phyloP scores from a whole-genome alignment of 2,329 filamentous ascomycete species.

The Bipolaris gigantea region DNA sequence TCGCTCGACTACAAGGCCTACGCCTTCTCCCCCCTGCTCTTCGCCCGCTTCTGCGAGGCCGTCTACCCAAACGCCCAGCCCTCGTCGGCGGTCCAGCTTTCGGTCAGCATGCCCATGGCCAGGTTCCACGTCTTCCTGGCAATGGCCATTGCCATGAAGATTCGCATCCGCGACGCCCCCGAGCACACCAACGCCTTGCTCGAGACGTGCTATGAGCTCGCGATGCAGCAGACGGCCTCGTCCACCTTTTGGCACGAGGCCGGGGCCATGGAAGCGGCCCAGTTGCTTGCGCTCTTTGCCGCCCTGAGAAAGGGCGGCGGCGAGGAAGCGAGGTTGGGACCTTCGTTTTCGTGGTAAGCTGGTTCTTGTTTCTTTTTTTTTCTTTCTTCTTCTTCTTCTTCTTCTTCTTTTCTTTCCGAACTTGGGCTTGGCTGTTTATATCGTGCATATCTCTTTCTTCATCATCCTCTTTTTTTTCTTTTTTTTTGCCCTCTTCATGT shows the following conservation, averaged over 20 bases:
- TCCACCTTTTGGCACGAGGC: slow-evolving; percentile 42
- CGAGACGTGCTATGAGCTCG: slow-evolving; percentile 41
- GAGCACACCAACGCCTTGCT: slow-evolving; percentile 40
- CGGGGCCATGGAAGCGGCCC: slow-evolving; percentile 37
- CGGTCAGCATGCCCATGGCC: slow-evolving; percentile 37
- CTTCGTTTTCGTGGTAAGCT: slow-evolving; percentile 40
- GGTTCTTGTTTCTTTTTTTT: background rate
- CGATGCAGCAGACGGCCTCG: slow-evolving; percentile 38
- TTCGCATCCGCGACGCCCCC: slow-evolving; percentile 33
- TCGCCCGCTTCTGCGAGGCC: slow-evolving; percentile 35
- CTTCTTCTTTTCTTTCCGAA: background rate
- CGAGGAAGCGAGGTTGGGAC: slow-evolving; percentile 30
- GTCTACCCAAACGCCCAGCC: slow-evolving; percentile 38
- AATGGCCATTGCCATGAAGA: slow-evolving; percentile 43
- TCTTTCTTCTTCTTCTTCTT: background rate
- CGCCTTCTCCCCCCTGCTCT: slow-evolving; percentile 27
- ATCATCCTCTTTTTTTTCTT: background rate
- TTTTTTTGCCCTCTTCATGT: too few relatives aligned
- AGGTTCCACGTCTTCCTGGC: slow-evolving; percentile 44
- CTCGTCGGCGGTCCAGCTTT: slow-evolving; percentile 17
- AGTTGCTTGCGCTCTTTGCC: slow-evolving; percentile 39
- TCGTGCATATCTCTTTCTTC: background rate
- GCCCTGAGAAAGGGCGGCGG: slow-evolving; percentile 26
- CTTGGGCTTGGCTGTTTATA: too few relatives aligned
- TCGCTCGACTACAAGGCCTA: slow-evolving; percentile 31